Evolutionary conservation across 2,329 filamentous ascomycete genomes (phyloP), one percentile per base, ranked within the genome.

Genomic region (Laburnicola sp.): DNA sequence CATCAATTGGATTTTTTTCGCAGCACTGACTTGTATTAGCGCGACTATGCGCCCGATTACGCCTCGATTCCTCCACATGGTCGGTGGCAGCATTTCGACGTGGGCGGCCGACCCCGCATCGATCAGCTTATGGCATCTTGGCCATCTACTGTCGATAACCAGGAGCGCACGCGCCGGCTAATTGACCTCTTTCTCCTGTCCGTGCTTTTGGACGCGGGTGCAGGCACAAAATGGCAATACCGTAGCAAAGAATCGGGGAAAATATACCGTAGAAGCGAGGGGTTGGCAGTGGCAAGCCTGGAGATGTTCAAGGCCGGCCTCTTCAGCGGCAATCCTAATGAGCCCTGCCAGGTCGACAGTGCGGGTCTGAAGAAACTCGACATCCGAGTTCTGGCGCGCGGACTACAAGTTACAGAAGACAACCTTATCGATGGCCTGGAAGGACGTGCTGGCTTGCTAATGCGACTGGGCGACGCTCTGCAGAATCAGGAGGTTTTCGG

Each of bases 261-360:
- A 56, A 74, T 88, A 35, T 97, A 93, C 74, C 81, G 85, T 45
- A 85, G 94, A 44, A 96, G 91, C 54, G 94, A 97, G 72, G 92
- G 92, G 6, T 80, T 97, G 48, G 92, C 92, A 6, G 86, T 88
- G 7, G 85, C 85, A 37, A 86, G 83, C 69, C 68, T 87, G 63
- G 92, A 97, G 62, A 96, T 97, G 92, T 97, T 96, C 82, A 96
- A 96, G 76, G 80, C 83, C 10, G 94, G 94, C 30, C 69, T 90
- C 30, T 97, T 97, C 76, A 96, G 91, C 58, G 89, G 91, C 72
- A 84, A 93, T 68, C 79, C 84, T 2, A 81, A 76, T 51, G 91
- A 96, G 74, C 91, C 91, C 44, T 90, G 85, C 66, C 92, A 96
- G 72, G 94, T 97, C 26, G 93, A 99, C 75, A 91, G 87, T 57